phyloP scores from a whole-genome alignment of 2,329 filamentous ascomycete genomes.

The Conoideocrella luteorostrata region DNA sequence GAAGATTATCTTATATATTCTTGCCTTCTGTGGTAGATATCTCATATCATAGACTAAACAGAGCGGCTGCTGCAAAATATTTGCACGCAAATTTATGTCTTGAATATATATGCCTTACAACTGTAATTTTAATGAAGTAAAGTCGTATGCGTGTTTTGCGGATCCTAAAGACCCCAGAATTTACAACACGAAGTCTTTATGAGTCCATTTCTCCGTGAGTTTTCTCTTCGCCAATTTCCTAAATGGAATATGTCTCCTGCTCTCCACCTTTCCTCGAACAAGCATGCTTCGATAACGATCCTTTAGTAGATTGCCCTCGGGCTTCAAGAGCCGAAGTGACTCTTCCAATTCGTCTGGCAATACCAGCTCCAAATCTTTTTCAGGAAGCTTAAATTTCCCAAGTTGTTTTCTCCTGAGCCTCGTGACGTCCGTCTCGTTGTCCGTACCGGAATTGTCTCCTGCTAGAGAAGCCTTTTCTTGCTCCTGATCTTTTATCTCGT shows the following conservation, averaged over 20 bases:
- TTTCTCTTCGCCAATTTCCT: conserved; percentile 75
- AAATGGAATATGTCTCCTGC: conserved; percentile 70
- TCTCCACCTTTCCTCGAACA: conserved; percentile 83
- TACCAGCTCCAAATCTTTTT: conserved; percentile 74
- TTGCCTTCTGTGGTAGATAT: too few species aligned
- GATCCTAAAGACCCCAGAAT: background rate
- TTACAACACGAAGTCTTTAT: conserved; percentile 71
- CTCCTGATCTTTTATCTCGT: conserved; percentile 55
- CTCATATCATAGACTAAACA: too few species aligned
- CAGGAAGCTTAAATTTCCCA: conserved; percentile 66
- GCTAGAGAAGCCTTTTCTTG: conserved; percentile 36
- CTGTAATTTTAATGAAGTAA: too few species aligned
- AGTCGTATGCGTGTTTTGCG: too few species aligned
- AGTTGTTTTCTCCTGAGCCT: conserved; percentile 66
- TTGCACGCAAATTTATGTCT: too few species aligned
- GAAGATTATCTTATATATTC: too few species aligned
- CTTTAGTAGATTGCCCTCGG: conserved; percentile 90
- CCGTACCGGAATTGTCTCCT: conserved; percentile 39
- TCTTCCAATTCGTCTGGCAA: conserved; percentile 79
- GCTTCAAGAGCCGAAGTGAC: conserved; percentile 74
- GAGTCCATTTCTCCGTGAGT: conserved; percentile 90
- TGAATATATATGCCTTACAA: too few species aligned
- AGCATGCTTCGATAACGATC: conserved; percentile 88
- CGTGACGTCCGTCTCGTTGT: conserved; percentile 53
- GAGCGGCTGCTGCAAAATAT: too few species aligned